Conservation (phyloP, 164 flowering plant genomes). For the grape (Vitis vinifera) region ASM3070453v1 NC_081823.1:2760001-2760500, state of each 20-base stretch:
- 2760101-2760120: too few relatives aligned
- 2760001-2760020: too few relatives aligned
- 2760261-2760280: slow-evolving; percentile 48
- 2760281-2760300: slow-evolving; percentile 31
- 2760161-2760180: too few relatives aligned
- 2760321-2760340: slow-evolving; percentile 56
- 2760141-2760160: too few relatives aligned
- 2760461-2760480: slow-evolving; percentile 59
- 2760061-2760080: too few relatives aligned
- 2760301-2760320: slow-evolving; percentile 43
- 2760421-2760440: slow-evolving; percentile 68
- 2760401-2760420: slow-evolving; percentile 59
- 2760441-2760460: slow-evolving; percentile 58
- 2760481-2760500: slow-evolving; percentile 69
- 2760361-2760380: slow-evolving; percentile 47
- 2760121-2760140: too few relatives aligned
- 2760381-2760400: slow-evolving; percentile 45
- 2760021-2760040: too few relatives aligned
- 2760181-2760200: background rate
- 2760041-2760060: too few relatives aligned
- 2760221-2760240: slow-evolving; percentile 74
- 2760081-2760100: too few relatives aligned
- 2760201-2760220: background rate
- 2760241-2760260: slow-evolving; percentile 48
- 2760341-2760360: slow-evolving; percentile 71